Conservation (phyloP, 2,329 filamentous ascomycete species). For the Penicillium sp. region DNA sequence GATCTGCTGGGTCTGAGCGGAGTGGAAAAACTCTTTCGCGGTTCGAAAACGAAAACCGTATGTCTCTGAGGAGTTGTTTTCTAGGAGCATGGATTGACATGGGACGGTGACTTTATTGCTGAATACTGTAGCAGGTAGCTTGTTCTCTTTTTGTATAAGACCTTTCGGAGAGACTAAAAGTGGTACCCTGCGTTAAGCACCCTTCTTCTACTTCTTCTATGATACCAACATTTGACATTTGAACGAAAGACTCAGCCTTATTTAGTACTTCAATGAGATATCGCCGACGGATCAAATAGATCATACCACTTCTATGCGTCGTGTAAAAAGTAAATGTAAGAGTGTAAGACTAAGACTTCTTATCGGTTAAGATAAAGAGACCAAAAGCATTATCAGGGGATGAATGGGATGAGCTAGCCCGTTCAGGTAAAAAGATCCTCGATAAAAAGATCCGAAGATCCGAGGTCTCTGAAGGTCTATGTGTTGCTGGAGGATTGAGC, state of each 20-base stretch:
- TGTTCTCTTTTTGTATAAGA: too few species aligned
- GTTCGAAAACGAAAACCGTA: neutral
- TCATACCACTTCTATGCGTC: too few species aligned
- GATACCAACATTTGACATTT: neutral
- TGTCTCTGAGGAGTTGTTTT: neutral
- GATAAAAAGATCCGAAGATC: neutral
- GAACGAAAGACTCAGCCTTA: neutral
- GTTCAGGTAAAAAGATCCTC: slow-evolving; percentile 12
- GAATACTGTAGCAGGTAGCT: too few species aligned
- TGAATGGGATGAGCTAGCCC: slow-evolving; percentile 8
- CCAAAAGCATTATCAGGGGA: neutral
- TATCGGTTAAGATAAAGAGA: too few species aligned
- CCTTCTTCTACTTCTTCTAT: neutral
- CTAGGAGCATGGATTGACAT: neutral
- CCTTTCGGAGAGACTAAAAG: too few species aligned
- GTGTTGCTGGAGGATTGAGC: neutral
- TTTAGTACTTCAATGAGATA: neutral
- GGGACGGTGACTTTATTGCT: too few species aligned
- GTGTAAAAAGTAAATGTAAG: too few species aligned
- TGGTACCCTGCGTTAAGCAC: too few species aligned
- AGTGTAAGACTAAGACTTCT: too few species aligned
- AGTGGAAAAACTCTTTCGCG: neutral
- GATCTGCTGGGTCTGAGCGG: neutral
- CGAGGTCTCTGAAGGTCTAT: neutral
- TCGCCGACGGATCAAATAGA: too few species aligned